Conservation (phyloP, 345 rosid species). For the Lepidium africanum region DNA sequence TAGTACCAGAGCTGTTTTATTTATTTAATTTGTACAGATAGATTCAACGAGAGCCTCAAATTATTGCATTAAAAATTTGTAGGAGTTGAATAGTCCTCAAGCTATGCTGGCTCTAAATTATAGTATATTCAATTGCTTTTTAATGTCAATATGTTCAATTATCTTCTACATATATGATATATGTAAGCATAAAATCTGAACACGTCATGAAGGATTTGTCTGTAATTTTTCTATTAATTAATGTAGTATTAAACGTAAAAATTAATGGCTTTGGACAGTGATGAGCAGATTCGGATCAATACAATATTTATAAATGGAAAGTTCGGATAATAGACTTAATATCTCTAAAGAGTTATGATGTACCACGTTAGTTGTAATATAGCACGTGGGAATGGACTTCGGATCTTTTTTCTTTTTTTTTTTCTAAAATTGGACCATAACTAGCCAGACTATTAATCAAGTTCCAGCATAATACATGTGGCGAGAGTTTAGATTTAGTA, state of each 20-base stretch:
- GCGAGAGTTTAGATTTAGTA: too few species aligned
- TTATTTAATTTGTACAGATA: neutral
- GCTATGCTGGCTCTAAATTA: neutral
- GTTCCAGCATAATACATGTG: too few species aligned
- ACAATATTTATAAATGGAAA: too few species aligned
- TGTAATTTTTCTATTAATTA: neutral
- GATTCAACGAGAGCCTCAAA: neutral
- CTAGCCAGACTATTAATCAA: too few species aligned
- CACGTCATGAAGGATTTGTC: conserved; percentile 6
- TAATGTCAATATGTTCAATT: neutral
- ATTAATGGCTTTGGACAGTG: neutral
- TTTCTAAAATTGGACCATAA: too few species aligned
- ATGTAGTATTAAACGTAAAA: neutral
- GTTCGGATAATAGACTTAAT: too few species aligned
- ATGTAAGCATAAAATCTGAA: neutral
- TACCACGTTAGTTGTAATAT: too few species aligned
- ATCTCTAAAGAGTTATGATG: too few species aligned
- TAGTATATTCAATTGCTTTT: neutral
- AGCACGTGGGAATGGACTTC: too few species aligned
- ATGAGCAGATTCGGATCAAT: neutral
- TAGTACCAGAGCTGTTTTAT: too few species aligned
- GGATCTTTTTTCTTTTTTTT: too few species aligned
- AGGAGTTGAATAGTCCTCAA: neutral
- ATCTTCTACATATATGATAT: neutral
- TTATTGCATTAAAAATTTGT: conserved; percentile 3